Conservation (phyloP, 2,329 filamentous ascomycete genomes). For the Ustulina deusta region DNA sequence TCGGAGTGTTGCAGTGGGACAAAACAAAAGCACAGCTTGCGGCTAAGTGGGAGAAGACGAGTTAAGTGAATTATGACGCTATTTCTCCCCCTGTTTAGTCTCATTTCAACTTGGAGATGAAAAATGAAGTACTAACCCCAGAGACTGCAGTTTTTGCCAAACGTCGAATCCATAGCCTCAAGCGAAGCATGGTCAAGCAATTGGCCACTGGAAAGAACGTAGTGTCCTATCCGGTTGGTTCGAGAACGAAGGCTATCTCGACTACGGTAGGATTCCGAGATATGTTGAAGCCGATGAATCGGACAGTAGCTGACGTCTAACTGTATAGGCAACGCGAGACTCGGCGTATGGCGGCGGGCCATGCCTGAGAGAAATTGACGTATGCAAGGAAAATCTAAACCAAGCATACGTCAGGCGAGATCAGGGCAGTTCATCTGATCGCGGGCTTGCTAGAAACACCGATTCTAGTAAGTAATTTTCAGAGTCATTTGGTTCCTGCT, state of each 20-base stretch:
- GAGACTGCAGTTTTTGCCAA: conserved; percentile 8
- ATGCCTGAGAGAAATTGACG: conserved; percentile 40
- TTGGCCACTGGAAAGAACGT: conserved; percentile 40
- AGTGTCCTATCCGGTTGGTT: conserved; percentile 29
- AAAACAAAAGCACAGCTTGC: conserved; percentile 42
- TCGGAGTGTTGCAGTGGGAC: conserved; percentile 36
- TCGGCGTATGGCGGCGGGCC: conserved; percentile 37
- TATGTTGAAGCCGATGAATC: not conserved
- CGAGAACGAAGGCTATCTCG: conserved; percentile 27
- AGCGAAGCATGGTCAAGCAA: conserved; percentile 49
- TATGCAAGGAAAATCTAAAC: conserved; percentile 40
- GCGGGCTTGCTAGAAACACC: conserved; percentile 35
- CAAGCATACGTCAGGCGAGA: conserved; percentile 40
- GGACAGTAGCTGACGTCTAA: not conserved
- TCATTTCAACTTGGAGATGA: not conserved
- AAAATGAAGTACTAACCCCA: conserved; percentile 4
- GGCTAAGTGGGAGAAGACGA: conserved; percentile 44
- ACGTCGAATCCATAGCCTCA: conserved; percentile 43
- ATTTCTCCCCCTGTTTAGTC: not conserved
- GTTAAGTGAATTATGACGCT: conserved; percentile 26
- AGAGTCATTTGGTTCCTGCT: not conserved
- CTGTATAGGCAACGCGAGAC: conserved; percentile 19
- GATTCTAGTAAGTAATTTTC: conserved; percentile 39
- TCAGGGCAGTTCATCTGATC: conserved; percentile 37
- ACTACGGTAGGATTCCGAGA: conserved; percentile 22